phyloP scores from a whole-genome alignment of 1,139 yeast genomes.

The Zygosaccharomyces sapae region DNA sequence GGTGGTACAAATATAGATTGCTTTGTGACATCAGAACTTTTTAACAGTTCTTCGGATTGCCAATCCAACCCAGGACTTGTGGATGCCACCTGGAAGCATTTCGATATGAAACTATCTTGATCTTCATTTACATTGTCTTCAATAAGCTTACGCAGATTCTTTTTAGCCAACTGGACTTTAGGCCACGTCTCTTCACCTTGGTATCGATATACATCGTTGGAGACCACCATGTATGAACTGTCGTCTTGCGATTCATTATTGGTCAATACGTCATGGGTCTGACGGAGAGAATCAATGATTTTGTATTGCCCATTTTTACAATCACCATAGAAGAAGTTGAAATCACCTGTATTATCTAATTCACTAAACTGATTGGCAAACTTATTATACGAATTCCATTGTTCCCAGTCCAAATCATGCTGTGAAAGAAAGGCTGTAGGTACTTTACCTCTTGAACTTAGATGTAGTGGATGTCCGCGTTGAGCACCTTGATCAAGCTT shows the following conservation, averaged over 20 bases:
- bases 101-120: constrained; percentile 46
- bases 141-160: constrained; percentile 42
- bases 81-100: constrained; percentile 53
- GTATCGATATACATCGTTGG: constrained; percentile 36
- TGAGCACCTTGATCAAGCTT: constrained; percentile 34
- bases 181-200: constrained; percentile 65
- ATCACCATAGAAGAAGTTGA: constrained; percentile 71
- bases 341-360: constrained; percentile 68
- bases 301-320: constrained; percentile 40
- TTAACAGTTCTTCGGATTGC: constrained; percentile 19
- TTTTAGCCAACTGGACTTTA: constrained; percentile 56
- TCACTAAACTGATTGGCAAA: constrained; percentile 24
- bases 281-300: constrained; percentile 31
- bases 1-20: constrained; percentile 74
- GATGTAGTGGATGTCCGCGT: constrained; percentile 24
- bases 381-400: constrained; percentile 44
- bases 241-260: constrained; percentile 35
- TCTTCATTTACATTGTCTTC: constrained; percentile 30
- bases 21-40: constrained; percentile 45
- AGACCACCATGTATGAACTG: constrained; percentile 26
- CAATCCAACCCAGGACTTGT: constrained; percentile 36
- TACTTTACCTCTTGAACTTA: constrained; percentile 66
- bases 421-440: constrained; percentile 56
- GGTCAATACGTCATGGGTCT: constrained; percentile 45
- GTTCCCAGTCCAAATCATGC: constrained; percentile 36